phyloP scores from a whole-genome alignment of 305 asterid genomes.

The Rubia balearica region DNA sequence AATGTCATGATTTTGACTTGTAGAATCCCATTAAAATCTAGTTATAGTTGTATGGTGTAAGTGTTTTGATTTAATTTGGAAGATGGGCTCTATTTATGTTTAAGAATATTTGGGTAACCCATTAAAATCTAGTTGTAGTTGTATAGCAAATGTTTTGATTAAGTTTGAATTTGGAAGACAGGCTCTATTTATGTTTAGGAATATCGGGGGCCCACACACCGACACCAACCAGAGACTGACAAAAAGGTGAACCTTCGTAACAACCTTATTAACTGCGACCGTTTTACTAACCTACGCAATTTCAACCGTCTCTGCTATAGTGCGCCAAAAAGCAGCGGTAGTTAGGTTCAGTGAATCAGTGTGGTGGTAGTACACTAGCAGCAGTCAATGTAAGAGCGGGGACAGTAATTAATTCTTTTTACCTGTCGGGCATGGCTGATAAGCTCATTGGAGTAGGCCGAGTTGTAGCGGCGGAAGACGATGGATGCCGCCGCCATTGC shows the following conservation, averaged over 20 bases:
- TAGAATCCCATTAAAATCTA: no score
- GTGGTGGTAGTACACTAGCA: neutral
- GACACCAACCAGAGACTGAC: constrained; percentile 51
- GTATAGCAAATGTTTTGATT: neutral
- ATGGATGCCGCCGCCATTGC: constrained; percentile 98
- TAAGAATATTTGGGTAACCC: neutral
- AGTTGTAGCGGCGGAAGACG: constrained; percentile 71
- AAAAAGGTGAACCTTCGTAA: constrained; percentile 49
- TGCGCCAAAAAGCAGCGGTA: constrained; percentile 27
- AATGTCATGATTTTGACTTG: no score
- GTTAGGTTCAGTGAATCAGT: constrained; percentile 1
- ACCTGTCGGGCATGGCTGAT: constrained; percentile 86
- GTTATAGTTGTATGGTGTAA: neutral
- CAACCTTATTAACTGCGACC: constrained; percentile 55
- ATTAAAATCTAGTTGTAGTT: no score
- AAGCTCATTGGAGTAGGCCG: constrained; percentile 61
- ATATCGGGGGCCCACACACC: constrained; percentile 35
- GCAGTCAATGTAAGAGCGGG: neutral
- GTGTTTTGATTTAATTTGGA: no score
- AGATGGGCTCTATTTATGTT: neutral
- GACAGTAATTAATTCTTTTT: neutral
- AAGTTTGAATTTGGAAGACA: neutral
- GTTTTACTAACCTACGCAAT: constrained; percentile 44
- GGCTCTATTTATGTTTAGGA: neutral
- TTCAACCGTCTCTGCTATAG: constrained; percentile 34